Evolutionary conservation across 75 land plant species (phyloP).

Genomic region (Cunninghamia lanceolata): DNA sequence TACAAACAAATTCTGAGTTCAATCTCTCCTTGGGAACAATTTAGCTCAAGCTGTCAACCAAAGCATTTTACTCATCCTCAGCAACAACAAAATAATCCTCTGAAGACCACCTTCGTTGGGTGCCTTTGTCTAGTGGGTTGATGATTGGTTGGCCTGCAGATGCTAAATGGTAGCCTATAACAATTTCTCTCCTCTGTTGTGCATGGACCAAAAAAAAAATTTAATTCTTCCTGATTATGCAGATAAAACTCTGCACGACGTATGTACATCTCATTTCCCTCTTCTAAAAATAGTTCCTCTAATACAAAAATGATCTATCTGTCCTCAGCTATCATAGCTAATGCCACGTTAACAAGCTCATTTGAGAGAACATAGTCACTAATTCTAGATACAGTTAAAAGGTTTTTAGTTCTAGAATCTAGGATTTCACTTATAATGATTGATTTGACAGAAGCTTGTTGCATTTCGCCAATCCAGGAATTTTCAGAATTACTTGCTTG

Average conservation of each 20-base stretch:
- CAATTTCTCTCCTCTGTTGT: no score
- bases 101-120: slow-evolving; percentile 42
- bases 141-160: no score
- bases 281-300: slow-evolving; percentile 79
- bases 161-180: no score
- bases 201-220: slow-evolving; percentile 62
- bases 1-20: no score
- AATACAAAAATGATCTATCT: slow-evolving; percentile 64
- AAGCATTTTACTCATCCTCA: slow-evolving; percentile 38
- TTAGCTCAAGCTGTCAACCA: background rate
- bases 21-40: background rate
- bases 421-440: slow-evolving; percentile 79
- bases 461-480: slow-evolving; percentile 64
- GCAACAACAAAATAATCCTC: slow-evolving; percentile 60
- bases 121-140: slow-evolving; percentile 34
- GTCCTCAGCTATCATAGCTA: slow-evolving; percentile 86
- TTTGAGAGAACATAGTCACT: no score
- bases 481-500: slow-evolving; percentile 37
- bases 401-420: slow-evolving; percentile 64
- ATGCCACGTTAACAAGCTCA: slow-evolving; percentile 84
- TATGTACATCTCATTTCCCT: slow-evolving; percentile 77
- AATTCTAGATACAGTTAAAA: no score
- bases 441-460: slow-evolving; percentile 59
- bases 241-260: no score
- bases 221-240: slow-evolving; percentile 52